These are phyloP conservation scores for Lodderomyces theae DNA, from an alignment of 1,139 yeast species.

Conservation along the genomic window DNA sequence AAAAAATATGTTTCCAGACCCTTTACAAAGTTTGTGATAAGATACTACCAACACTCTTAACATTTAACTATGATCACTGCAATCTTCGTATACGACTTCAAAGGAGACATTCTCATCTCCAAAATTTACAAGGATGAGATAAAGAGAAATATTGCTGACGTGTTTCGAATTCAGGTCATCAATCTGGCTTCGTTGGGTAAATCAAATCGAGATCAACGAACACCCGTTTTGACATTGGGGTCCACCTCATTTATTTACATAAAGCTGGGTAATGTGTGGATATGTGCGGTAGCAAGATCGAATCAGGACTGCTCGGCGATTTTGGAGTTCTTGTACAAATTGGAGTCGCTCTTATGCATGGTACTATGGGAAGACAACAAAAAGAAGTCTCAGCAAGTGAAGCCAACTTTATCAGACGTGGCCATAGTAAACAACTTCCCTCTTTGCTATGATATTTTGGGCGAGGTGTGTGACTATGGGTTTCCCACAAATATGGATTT, in stretches of 20 bases:
- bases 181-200: constrained; percentile 31
- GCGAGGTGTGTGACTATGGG: constrained; percentile 79
- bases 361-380: constrained; percentile 18
- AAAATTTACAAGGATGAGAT: constrained; percentile 71
- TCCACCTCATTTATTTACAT: constrained; percentile 88
- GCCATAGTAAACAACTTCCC: constrained; percentile 52
- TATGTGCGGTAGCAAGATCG: constrained; percentile 83
- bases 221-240: constrained; percentile 88
- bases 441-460: constrained; percentile 70
- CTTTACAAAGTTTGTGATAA: no score
- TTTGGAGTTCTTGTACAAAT: constrained; percentile 71
- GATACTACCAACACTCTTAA: no score
- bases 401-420: constrained; percentile 25
- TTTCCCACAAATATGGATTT: constrained; percentile 72
- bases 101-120: constrained; percentile 85
- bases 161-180: constrained; percentile 86
- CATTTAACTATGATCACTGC: constrained; percentile 93
- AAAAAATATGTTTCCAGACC: no score
- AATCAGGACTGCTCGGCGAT: constrained; percentile 83
- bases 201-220: constrained; percentile 41
- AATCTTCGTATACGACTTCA: constrained; percentile 67
- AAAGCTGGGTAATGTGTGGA: constrained; percentile 66
- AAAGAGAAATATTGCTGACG: constrained; percentile 70
- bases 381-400: constrained; percentile 2
- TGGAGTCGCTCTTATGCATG: constrained; percentile 44